Base-by-base conservation (phyloP, 176 grass and related monocot species). In the Panicum miliaceum region DNA sequence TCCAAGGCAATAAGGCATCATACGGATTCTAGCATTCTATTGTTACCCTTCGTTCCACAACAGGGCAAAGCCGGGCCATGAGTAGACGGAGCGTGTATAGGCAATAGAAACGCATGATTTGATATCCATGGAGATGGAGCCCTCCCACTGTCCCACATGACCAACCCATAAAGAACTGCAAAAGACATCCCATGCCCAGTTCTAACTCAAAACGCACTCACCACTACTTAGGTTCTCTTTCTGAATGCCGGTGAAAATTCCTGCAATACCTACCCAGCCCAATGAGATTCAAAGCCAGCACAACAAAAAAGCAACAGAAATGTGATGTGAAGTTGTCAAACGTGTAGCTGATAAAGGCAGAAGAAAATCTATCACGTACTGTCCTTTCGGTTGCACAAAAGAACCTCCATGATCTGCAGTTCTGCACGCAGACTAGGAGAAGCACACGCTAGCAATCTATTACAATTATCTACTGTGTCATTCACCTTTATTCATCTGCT, bases 191-290 rank as follows among this genome's bases (percentile, higher is more conserved):
- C 16, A 68, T 68, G 45, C 16, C 47, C 59, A 26, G 43, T n/a
- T 56, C n/a, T 42, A 48, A 6, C 10, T 26, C 76, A 86, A 56
- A 64, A 64, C 13, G 45, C 32, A 54, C 35, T 51, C 69, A 75
- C 60, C 29, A 57, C 46, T 65, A 19, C 19, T 77, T 68, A 36
- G 65, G 29, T 84, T 29, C 27, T 79, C 10, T 85, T 42, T 46
- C 41, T 43, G 64, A 25, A 61, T 72, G 54, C 3, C 66, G 0
- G 14, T 59, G 75, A 18, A 59, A 83, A 50, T 47, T 78, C 22
- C 37, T 78, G 51, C 38, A 61, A 63, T 48, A 47, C 36, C 50
- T 7, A 84, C 61, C 82, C 0, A 46, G 16, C 38, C 42, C 56
- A 51, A 35, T 42, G 63, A 45, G 57, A 16, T 12, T 13, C 65